Percentiles rank a stretch among this genome's conserved stretches.
Conservation (phyloP, 306 rosid genomes). For the Psophocarpus tetragonolobus region DNA sequence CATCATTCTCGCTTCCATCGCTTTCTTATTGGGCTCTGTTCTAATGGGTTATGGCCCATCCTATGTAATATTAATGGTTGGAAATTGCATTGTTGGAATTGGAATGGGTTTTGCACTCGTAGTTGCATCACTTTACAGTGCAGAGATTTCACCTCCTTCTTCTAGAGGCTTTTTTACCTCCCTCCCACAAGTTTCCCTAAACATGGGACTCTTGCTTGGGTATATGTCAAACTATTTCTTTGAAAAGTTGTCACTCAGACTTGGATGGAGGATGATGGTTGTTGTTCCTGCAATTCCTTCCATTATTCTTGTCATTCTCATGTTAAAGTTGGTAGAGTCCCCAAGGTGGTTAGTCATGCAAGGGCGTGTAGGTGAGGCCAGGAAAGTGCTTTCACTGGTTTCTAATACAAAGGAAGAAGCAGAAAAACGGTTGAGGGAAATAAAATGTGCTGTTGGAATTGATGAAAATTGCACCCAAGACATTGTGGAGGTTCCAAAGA, state of each 20-base stretch:
- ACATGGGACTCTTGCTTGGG: slow-evolving; percentile 56
- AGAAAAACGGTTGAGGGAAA: slow-evolving; percentile 43
- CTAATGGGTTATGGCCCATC: slow-evolving; percentile 65
- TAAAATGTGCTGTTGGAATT: slow-evolving; percentile 57
- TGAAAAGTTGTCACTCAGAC: slow-evolving; percentile 35
- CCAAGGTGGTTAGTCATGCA: slow-evolving; percentile 82
- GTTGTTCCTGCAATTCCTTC: slow-evolving; percentile 57
- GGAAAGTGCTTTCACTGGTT: slow-evolving; percentile 32
- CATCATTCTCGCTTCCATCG: slow-evolving; percentile 42
- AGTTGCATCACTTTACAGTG: slow-evolving; percentile 63
- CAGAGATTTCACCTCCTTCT: slow-evolving; percentile 63
- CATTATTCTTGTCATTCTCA: slow-evolving; percentile 35
- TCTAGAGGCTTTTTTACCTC: slow-evolving; percentile 55
- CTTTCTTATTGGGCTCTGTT: slow-evolving; percentile 57
- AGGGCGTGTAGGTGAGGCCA: slow-evolving; percentile 62
- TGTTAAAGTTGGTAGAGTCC: slow-evolving; percentile 60
- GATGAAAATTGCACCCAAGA: slow-evolving; percentile 40
- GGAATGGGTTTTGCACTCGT: slow-evolving; percentile 65
- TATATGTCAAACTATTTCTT: slow-evolving; percentile 56
- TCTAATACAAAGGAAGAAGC: slow-evolving; percentile 58
- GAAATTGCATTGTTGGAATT: slow-evolving; percentile 57
- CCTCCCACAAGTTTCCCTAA: slow-evolving; percentile 52
- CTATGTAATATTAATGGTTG: slow-evolving; percentile 45
- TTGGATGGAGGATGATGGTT: slow-evolving; percentile 76
- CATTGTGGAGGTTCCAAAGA: slow-evolving; percentile 21